Conservation (phyloP, 108 stramenopile species). For the Pseudonitzschia multistriata region DNA sequence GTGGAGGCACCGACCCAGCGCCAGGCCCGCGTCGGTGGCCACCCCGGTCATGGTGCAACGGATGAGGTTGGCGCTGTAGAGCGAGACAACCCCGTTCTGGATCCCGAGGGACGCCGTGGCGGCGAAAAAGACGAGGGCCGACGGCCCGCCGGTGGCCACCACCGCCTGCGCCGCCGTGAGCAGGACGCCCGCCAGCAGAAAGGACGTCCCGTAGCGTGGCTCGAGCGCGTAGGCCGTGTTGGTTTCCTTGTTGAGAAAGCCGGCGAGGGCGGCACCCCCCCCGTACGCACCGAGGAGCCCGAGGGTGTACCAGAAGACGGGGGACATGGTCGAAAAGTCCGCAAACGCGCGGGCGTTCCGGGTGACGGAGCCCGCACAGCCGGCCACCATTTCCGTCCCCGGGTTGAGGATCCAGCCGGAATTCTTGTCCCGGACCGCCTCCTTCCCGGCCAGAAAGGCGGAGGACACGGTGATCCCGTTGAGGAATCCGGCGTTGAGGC, state of each 20-base stretch:
- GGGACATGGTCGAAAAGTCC: neutral
- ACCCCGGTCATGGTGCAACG: slow-evolving; percentile 40
- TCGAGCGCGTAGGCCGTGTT: slow-evolving; percentile 35
- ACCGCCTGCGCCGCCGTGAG: slow-evolving; percentile 22
- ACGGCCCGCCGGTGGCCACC: neutral
- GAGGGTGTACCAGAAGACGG: slow-evolving; percentile 22
- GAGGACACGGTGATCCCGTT: slow-evolving; percentile 13
- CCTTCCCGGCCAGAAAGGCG: neutral
- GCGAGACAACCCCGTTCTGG: slow-evolving; percentile 51
- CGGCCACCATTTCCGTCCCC: slow-evolving; percentile 11
- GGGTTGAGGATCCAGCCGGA: neutral
- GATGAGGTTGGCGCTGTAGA: slow-evolving; percentile 44
- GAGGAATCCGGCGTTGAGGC: slow-evolving; percentile 11
- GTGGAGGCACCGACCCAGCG: slow-evolving; percentile 34
- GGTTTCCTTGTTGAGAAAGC: slow-evolving; percentile 34
- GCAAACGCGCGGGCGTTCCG: slow-evolving; percentile 21
- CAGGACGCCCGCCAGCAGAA: slow-evolving; percentile 31
- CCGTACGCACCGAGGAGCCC: slow-evolving; percentile 33
- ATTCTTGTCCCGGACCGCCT: no score
- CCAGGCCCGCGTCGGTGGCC: slow-evolving; percentile 44
- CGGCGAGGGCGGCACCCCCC: slow-evolving; percentile 28
- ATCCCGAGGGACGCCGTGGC: slow-evolving; percentile 42
- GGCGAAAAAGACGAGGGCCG: slow-evolving; percentile 26
- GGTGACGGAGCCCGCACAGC: slow-evolving; percentile 35
- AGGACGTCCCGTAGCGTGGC: slow-evolving; percentile 44